Base-by-base conservation (phyloP, 768 basidiomycete species). In the Crassisporium funariophilum region DNA sequence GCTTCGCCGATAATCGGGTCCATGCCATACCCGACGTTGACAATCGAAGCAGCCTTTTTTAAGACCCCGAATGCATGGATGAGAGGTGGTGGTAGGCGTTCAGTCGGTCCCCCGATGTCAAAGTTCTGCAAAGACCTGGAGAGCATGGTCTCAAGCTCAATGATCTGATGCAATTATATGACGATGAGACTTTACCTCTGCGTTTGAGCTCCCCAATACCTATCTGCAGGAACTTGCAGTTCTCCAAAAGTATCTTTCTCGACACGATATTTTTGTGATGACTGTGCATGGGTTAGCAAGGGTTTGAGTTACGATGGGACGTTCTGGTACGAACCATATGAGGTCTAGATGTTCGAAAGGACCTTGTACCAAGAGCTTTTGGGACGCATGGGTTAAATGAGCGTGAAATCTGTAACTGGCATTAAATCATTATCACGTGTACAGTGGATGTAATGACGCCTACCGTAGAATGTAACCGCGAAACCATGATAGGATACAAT, bases 181-280 rank as follows among this genome's bases (percentile, higher is more conserved):
- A 62, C 71, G 17, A n/a, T n/a, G n/a, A n/a, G n/a, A n/a, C n/a
- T n/a, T n/a, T 56, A 88, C 90, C 97, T 79, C 64, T 98, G 95
- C 11, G 97, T 99, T 70, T 98, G 97, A 13, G 95, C 95, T 49
- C 97, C 97, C 93, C 95, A 99, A 71, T 98, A 98, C 47, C 86
- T 82, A 51, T 76, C 72, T 16, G 71, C 65, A 29, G 76, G 76
- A 31, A 99, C 97, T 56, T 88, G 79, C 31, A 99, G 81, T 50
- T 94, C 91, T 24, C 97, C 97, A 65, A 99, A 98, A 2, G 97
- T 98, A 67, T 98, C 97, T 55, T 76, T 84, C 70, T 99, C 95
- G 17, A 76, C 72, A 48, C 95, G 88, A 66, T 79, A 86, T 57
- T 78, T 73, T 47, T 78, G 73, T 21, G 61, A 66, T 12, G 75